Percentiles rank a stretch among this genome's conserved stretches.
Conservation (phyloP, 345 rosid genomes). For the Moricandia arvensis region DNA sequence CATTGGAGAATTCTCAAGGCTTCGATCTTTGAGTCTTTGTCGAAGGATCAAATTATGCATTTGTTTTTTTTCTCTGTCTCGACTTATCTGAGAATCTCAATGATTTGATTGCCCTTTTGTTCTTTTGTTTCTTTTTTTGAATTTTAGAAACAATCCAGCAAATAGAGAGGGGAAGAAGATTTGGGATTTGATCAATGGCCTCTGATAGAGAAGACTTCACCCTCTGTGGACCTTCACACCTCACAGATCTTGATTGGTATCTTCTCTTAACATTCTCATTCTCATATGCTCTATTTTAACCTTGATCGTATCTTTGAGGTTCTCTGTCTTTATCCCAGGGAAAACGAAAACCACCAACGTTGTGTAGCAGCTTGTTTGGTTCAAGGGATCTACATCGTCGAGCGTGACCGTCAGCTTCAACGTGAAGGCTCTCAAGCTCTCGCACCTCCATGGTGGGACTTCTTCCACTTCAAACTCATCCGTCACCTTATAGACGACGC, state of each 20-base stretch:
- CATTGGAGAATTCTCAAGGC: background rate
- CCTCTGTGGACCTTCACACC: slow-evolving; percentile 55
- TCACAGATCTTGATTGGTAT: slow-evolving; percentile 60
- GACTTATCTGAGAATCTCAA: background rate
- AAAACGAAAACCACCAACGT: slow-evolving; percentile 50
- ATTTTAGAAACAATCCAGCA: background rate
- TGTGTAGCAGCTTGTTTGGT: slow-evolving; percentile 69
- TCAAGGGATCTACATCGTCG: slow-evolving; percentile 58
- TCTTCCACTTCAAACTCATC: slow-evolving; percentile 53
- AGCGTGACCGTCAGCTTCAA: slow-evolving; percentile 63
- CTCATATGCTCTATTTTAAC: background rate
- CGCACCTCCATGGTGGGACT: slow-evolving; percentile 77
- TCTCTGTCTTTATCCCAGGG: slow-evolving; percentile 25
- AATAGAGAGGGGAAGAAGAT: background rate
- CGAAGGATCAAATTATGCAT: background rate
- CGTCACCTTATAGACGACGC: slow-evolving; percentile 61
- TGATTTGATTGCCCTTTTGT: background rate
- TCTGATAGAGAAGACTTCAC: slow-evolving; percentile 47
- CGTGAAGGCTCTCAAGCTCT: slow-evolving; percentile 50
- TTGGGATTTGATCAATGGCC: slow-evolving; percentile 13
- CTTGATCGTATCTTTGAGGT: background rate
- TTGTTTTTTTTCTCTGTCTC: background rate
- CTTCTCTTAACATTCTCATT: background rate
- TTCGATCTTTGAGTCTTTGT: background rate
- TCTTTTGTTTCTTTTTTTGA: background rate